Conservation (phyloP, 116 monocot genomes). For the Zostera marina region DNA sequence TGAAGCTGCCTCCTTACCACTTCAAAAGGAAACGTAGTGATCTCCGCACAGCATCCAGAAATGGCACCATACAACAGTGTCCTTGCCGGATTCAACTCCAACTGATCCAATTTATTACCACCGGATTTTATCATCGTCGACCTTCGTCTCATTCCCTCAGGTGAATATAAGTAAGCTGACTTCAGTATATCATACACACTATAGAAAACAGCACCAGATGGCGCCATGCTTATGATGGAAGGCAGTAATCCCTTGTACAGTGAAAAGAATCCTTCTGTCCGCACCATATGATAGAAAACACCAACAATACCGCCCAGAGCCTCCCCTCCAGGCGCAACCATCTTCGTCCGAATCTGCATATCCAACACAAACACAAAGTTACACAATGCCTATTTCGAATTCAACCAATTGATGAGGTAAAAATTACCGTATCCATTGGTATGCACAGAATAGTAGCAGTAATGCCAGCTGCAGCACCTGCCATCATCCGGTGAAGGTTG, state of each 20-base stretch:
- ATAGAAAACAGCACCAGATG: conserved; percentile 91
- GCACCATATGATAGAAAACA: conserved; percentile 61
- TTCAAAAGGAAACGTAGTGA: conserved; percentile 94
- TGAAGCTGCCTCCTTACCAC: conserved; percentile 76
- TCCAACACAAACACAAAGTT: no score
- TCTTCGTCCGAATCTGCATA: conserved; percentile 65
- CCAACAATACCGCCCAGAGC: conserved; percentile 74
- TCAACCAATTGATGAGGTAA: no score
- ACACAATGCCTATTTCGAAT: no score
- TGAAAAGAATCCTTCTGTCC: conserved; percentile 89
- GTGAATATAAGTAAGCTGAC: conserved; percentile 63
- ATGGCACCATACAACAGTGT: conserved; percentile 84
- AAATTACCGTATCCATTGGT: conserved; percentile 90
- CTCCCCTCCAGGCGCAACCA: conserved; percentile 95
- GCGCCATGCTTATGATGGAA: conserved; percentile 94
- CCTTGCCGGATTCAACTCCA: conserved; percentile 26
- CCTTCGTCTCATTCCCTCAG: conserved; percentile 50
- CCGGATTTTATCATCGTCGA: conserved; percentile 32
- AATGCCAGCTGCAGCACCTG: conserved; percentile 80
- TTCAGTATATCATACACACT: conserved; percentile 96
- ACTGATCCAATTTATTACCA: conserved; percentile 50
- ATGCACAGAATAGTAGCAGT: conserved; percentile 74
- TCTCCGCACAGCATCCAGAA: conserved; percentile 90
- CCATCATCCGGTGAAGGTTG: conserved; percentile 69
- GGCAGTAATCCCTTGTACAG: conserved; percentile 91